Conservation (phyloP, 2,329 filamentous ascomycete species). For the Mycosphaerella sp. region DNA sequence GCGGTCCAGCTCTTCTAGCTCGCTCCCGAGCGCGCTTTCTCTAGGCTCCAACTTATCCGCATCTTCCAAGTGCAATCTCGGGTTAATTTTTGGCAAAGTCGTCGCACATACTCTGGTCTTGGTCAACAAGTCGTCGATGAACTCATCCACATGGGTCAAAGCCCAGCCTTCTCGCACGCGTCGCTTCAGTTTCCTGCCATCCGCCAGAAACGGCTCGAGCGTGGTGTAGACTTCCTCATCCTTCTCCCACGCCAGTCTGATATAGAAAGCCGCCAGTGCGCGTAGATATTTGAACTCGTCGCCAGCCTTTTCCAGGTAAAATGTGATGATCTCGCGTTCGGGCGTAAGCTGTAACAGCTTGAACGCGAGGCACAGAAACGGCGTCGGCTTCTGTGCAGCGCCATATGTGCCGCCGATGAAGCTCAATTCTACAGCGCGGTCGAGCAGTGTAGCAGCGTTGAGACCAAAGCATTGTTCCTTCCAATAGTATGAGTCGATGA, state of each 20-base stretch:
- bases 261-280: slow-evolving; percentile 84
- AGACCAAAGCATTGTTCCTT: slow-evolving; percentile 98
- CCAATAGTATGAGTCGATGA: slow-evolving; percentile 94
- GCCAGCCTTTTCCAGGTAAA: slow-evolving; percentile 72
- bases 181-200: slow-evolving; percentile 75
- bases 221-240: slow-evolving; percentile 74
- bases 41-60: slow-evolving; percentile 79
- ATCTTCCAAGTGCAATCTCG: slow-evolving; percentile 77
- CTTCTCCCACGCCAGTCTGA: slow-evolving; percentile 77
- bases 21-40: slow-evolving; percentile 72
- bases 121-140: slow-evolving; percentile 82
- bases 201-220: slow-evolving; percentile 76
- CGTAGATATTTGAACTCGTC: slow-evolving; percentile 73
- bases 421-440: slow-evolving; percentile 77
- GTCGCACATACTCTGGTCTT: slow-evolving; percentile 90
- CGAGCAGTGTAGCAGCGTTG: slow-evolving; percentile 73
- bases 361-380: slow-evolving; percentile 90
- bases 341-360: slow-evolving; percentile 89
- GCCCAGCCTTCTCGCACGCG: slow-evolving; percentile 67
- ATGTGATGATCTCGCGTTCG: slow-evolving; percentile 66
- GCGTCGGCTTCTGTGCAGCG: slow-evolving; percentile 74
- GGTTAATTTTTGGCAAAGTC: slow-evolving; percentile 84
- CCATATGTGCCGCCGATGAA: slow-evolving; percentile 88
- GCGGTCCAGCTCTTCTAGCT: slow-evolving; percentile 63
- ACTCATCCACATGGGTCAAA: slow-evolving; percentile 81